Base-by-base conservation (phyloP, 345 rosid species). In the Cardiospermum halicacabum region DNA sequence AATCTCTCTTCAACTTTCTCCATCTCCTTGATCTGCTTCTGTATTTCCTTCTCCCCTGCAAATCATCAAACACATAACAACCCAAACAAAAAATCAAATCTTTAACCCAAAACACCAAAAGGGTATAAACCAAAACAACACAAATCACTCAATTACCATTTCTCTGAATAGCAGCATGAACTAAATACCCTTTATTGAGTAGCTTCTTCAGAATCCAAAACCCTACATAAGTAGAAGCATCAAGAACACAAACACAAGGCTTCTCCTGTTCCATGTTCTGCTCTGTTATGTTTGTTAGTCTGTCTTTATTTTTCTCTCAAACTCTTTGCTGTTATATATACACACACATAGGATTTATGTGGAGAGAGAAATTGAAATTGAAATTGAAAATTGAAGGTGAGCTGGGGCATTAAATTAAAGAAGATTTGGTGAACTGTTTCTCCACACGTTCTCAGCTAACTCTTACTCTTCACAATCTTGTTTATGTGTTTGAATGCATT, bases 181-280 rank as follows among this genome's bases (percentile, higher is more conserved):
- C 97, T 15, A 78, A 66, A 78, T 89, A 91, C 4, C 97, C 97
- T 82, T 65, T 85, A 50, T 70, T 68, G 53, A 91, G 72, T 26
- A 91, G 56, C 27, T 88, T 82, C 71, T 89, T 87, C 78, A 89
- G 85, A 78, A 91, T 78, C 96, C 96, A 89, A 70, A 80, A 91
- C 53, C 97, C 96, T 42, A 86, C 88, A 63, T 85, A 91, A 56
- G 86, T 85, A 11, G 97, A 88, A 9, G 97, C 96, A 73, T 89
- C 97, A 32, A 89, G 93, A 74, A 86, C 92, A 37, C 97, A 91
- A 60, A 85, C 86, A 13, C 80, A 11, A 6, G 83, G 69, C 47
- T 69, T 74, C 43, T 75, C 78, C 2, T 69, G 19, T 0, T 16
- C n/a, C 39, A 50, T 60, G 11, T 11, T 42, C 30, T 26, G 37